Evolutionary conservation across 768 basidiomycete genomes (phyloP).

Genomic region (Phanerochaete carnosa): DNA sequence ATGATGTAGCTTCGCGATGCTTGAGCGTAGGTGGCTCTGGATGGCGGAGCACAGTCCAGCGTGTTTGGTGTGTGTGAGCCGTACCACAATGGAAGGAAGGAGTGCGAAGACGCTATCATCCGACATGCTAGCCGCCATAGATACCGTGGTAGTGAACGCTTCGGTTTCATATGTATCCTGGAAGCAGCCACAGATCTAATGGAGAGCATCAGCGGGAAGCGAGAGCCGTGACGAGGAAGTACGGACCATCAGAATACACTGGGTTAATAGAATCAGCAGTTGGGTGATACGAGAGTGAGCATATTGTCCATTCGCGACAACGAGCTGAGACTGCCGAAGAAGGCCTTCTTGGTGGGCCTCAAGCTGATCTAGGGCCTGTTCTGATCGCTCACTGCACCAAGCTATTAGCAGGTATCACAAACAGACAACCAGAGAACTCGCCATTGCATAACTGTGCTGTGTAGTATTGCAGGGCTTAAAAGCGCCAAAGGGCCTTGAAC

Average conservation of each 20-base stretch:
- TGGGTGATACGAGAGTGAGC: slow-evolving; percentile 1
- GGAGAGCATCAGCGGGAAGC: background rate
- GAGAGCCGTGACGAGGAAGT: background rate
- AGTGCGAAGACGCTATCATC: background rate
- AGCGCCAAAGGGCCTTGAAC: slow-evolving; percentile 16
- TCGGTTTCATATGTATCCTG: background rate
- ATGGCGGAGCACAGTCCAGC: slow-evolving; percentile 3
- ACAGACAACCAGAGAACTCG: background rate
- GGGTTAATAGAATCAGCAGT: slow-evolving; percentile 3
- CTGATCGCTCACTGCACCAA: background rate
- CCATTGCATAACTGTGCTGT: slow-evolving; percentile 14
- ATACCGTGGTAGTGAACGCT: background rate
- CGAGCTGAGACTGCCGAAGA: slow-evolving; percentile 5
- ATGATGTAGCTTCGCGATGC: background rate
- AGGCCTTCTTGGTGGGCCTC: slow-evolving; percentile 11
- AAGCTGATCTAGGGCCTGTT: slow-evolving; percentile 7
- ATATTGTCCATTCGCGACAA: background rate
- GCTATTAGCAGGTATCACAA: background rate
- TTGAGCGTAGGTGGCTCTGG: slow-evolving; percentile 7
- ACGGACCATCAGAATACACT: slow-evolving; percentile 12
- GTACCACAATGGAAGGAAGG: background rate
- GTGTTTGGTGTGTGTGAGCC: slow-evolving; percentile 1
- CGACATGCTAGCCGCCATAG: background rate
- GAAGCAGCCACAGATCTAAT: slow-evolving; percentile 8
- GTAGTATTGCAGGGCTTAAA: slow-evolving; percentile 16